These are phyloP conservation scores for Reticulascus tulasneorum DNA, from an alignment of 2,329 filamentous ascomycete genomes.

Conservation along the genomic window DNA sequence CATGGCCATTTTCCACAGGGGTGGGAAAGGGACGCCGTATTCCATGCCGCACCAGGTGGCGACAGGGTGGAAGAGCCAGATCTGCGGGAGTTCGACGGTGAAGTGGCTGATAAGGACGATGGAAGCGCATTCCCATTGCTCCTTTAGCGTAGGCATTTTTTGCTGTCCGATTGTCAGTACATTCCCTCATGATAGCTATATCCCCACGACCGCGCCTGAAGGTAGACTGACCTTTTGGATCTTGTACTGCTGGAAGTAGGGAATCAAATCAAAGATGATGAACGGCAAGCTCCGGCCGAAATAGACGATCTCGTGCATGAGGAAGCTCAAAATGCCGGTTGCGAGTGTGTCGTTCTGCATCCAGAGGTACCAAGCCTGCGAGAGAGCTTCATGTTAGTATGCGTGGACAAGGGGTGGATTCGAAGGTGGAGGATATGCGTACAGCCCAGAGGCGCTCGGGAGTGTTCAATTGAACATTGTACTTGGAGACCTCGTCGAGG, in stretches of 20 bases:
- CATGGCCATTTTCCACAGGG: slow-evolving; percentile 77
- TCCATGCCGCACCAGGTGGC: slow-evolving; percentile 88
- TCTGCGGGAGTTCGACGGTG: slow-evolving; percentile 96
- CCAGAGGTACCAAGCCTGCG: slow-evolving; percentile 84
- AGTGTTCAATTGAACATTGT: slow-evolving; percentile 83
- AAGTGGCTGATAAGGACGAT: slow-evolving; percentile 94
- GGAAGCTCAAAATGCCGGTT: slow-evolving; percentile 95
- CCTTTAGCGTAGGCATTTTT: slow-evolving; percentile 87
- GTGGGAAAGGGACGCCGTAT: slow-evolving; percentile 85
- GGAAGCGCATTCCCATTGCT: slow-evolving; percentile 92
- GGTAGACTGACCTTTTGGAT: slow-evolving; percentile 69
- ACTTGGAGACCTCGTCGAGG: slow-evolving; percentile 60
- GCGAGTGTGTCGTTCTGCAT: slow-evolving; percentile 97
- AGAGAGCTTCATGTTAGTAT: slow-evolving; percentile 9
- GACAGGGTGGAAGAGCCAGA: slow-evolving; percentile 98
- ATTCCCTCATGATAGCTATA: background rate
- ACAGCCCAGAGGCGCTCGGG: slow-evolving; percentile 86
- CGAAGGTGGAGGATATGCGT: slow-evolving; percentile 31
- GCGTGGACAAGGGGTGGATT: background rate
- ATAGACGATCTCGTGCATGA: slow-evolving; percentile 92
- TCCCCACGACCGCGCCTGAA: background rate
- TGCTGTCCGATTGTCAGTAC: slow-evolving; percentile 27
- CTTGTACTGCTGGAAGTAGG: slow-evolving; percentile 90
- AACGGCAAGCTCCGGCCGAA: slow-evolving; percentile 89
- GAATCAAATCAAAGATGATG: slow-evolving; percentile 86